Evolutionary conservation across 2,329 filamentous ascomycete genomes (phyloP), one percentile per base, ranked within the genome.

Genomic region (Lasiodiplodia hormozganensis): DNA sequence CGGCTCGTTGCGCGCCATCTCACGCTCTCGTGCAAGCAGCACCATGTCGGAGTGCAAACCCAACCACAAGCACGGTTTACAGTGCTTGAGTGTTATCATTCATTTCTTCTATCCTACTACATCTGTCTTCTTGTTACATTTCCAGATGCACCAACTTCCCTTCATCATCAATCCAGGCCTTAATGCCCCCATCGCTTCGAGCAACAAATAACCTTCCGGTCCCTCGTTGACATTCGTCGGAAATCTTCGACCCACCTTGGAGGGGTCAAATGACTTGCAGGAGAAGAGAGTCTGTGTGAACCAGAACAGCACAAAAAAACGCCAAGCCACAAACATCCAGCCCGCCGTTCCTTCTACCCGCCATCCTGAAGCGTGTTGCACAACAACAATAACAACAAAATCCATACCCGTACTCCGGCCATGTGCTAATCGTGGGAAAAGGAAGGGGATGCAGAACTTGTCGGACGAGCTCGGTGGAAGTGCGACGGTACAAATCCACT

Each of bases 121-220:
- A 51, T 62, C 43, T 52, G 58, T 36, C 16, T 21, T 28, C 54
- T 21, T 51, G 18, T 62, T 49, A 53, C 60, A 64, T 64, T n/a
- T 49, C 60, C 60, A 64, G 60, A 64, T 64, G 47, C 43, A 4
- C 60, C 60, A 64, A 64, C 60, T 52, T 62, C 60, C 47, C 25
- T 52, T 34, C 25, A 12, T 34, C 25, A 12, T 51, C 60, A 38
- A 16, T 47, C 12, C 21, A 38, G 21, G 23, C 57, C 25, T 21
- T 34, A 34, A 18, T 31, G 23, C 25, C 23, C 28, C 28, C 25
- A 52, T 52, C 43, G 23, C 16, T 18, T 18, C 14, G 28, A 53
- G 28, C 40, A 36, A 49, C 31, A 23, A 4, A 8, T 25, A 16
- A 18, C 60, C n/a, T n/a, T 47, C 18, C n/a, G 43, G n/a, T 10